Base-by-base conservation (phyloP, 2,329 filamentous ascomycete species). In the Herpotrichia juniperi region DNA sequence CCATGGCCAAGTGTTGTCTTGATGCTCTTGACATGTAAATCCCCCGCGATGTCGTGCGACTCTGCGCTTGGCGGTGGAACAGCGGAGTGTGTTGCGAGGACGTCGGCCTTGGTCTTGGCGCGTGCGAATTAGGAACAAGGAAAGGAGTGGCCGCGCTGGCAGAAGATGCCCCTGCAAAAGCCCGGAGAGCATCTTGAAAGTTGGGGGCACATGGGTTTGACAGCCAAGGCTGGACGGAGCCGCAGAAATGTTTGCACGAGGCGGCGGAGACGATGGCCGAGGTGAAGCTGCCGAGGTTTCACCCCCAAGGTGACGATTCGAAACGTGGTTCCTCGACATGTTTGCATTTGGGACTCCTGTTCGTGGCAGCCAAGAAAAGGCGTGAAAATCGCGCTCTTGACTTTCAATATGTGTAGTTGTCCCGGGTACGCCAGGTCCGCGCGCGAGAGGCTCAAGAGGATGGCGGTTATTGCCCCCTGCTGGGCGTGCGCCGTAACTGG, bases 201-300 rank as follows among this genome's bases (percentile, higher is more conserved):
- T n/a, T n/a, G n/a, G n/a, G n/a, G 42, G 49, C 40, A 50, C 19
- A 28, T 14, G 25, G 30, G 16, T 19, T 24, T n/a, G 28, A 22
- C 28, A 43, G 17, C 31, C 45, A 39, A 35, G 53, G 34, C 3
- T 32, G n/a, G 16, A 40, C 25, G 43, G 40, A 51, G 28, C 45
- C 31, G 42, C 44, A 48, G 51, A 57, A 37, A 44, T 34, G 39
- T 54, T 53, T 46, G 25, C 42, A 32, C 45, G 34, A 30, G 39
- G 35, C 34, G 39, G 31, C 21, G 24, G 50, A 14, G 34, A 11
- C 47, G 42, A 46, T 55, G 40, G 21, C 16, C 44, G 32, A 48
- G 42, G 14, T 53, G 54, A 61, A 51, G 58, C 58, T 56, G 17
- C 40, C 42, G 30, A 50, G 53, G 56, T 57, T 56, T 61, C 54